These are phyloP conservation scores for Melaleuca alternifolia DNA, from an alignment of 345 rosid species.

Conservation along the genomic window DNA sequence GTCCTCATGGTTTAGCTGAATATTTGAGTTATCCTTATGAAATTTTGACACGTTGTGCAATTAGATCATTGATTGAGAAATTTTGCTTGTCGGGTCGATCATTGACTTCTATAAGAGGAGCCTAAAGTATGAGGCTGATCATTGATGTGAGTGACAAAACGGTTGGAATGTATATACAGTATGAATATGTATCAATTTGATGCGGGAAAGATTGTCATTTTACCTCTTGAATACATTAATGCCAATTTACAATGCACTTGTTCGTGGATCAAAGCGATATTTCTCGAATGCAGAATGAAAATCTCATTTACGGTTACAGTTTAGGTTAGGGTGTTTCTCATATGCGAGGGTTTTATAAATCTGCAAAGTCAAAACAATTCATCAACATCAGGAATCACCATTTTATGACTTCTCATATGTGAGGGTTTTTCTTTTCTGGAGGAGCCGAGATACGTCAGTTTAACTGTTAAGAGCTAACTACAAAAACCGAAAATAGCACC, in stretches of 20 bases:
- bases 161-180: background rate
- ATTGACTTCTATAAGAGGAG: background rate
- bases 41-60: background rate
- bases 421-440: no score
- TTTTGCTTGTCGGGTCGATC: background rate
- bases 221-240: background rate
- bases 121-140: background rate
- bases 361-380: background rate
- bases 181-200: background rate
- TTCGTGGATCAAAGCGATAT: background rate
- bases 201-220: background rate
- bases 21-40: background rate
- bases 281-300: background rate
- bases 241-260: background rate
- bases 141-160: background rate
- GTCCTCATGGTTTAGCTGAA: background rate
- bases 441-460: no score
- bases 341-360: no score
- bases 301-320: background rate
- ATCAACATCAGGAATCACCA: no score
- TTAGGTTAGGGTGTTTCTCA: background rate
- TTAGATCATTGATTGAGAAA: background rate
- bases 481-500: background rate
- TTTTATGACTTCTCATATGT: no score
- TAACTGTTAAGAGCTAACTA: background rate